phyloP scores from a whole-genome alignment of 805 yeast species.

The Kuraishia ogatae region DNA sequence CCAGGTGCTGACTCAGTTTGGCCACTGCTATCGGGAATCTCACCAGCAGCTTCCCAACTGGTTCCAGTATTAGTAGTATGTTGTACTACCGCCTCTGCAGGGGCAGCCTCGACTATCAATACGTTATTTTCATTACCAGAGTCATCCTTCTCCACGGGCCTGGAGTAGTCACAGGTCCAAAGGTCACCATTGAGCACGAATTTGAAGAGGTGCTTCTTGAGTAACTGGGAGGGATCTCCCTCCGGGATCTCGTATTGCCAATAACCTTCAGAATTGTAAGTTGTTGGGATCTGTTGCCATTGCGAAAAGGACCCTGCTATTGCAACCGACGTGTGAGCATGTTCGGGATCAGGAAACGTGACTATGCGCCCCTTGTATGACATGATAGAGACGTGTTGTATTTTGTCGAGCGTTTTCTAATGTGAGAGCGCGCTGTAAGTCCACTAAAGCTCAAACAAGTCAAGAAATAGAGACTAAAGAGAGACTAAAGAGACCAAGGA shows the following conservation, averaged over 20 bases:
- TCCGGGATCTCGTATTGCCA: neutral
- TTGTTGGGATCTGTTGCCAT: neutral
- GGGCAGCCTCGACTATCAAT: neutral
- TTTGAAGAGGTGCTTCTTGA: neutral
- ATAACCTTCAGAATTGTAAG: neutral
- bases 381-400: neutral
- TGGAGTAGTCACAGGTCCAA: neutral
- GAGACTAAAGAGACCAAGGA: too few species aligned
- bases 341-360: neutral
- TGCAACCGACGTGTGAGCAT: neutral
- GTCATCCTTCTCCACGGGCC: neutral
- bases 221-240: neutral
- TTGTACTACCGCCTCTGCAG: too few species aligned
- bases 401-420: too few species aligned
- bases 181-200: constrained; percentile 1
- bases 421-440: too few species aligned
- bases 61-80: too few species aligned
- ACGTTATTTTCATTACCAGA: constrained; percentile 1
- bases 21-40: neutral
- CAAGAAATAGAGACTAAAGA: too few species aligned
- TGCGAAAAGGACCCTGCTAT: constrained; percentile 2
- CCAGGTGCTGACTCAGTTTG: neutral
- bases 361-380: neutral
- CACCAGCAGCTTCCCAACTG: too few species aligned
- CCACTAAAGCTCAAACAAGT: too few species aligned